phyloP scores from a whole-genome alignment of 1,284 basidiomycete genomes.

The Tylopilus sp. region DNA sequence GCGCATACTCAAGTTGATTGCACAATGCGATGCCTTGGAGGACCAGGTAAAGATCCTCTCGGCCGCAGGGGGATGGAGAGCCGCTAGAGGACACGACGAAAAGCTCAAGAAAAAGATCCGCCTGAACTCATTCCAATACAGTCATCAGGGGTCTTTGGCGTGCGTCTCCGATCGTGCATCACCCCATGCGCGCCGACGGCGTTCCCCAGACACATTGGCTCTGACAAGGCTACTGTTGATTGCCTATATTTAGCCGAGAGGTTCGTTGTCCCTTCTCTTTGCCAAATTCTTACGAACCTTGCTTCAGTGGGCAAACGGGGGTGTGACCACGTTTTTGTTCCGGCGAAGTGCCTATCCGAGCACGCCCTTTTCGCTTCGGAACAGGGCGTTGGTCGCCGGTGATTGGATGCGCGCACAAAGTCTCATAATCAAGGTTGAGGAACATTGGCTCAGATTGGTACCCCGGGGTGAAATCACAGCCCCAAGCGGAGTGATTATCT shows the following conservation, averaged over 20 bases:
- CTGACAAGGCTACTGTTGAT: slow-evolving; percentile 94
- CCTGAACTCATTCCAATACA: slow-evolving; percentile 85
- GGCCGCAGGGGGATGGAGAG: slow-evolving; percentile 39
- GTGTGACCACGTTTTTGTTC: slow-evolving; percentile 69
- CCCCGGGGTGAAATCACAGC: too few relatives aligned
- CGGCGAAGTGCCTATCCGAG: slow-evolving; percentile 86
- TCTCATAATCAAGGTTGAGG: too few relatives aligned
- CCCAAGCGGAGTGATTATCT: too few relatives aligned
- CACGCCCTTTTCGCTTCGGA: slow-evolving; percentile 87
- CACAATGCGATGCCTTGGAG: slow-evolving; percentile 71
- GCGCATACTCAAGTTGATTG: slow-evolving; percentile 74
- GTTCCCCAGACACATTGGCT: slow-evolving; percentile 54
- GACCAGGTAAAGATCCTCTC: slow-evolving; percentile 41
- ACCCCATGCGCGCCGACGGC: background rate
- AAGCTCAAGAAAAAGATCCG: slow-evolving; percentile 66
- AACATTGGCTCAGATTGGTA: too few relatives aligned
- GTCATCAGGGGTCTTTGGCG: slow-evolving; percentile 87
- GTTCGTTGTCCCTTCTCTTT: slow-evolving; percentile 39
- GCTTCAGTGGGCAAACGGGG: slow-evolving; percentile 58
- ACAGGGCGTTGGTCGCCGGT: slow-evolving; percentile 79
- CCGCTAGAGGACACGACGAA: slow-evolving; percentile 47
- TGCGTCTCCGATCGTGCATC: slow-evolving; percentile 33
- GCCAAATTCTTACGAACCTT: background rate
- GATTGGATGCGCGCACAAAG: slow-evolving; percentile 97
- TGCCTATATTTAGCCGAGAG: slow-evolving; percentile 84